A percentile compares a stretch with the other conserved stretches of the same genome.
These are phyloP conservation scores for Aureobasidium sp. DNA, from an alignment of 2,329 filamentous ascomycete genomes.

Conservation along the genomic window DNA sequence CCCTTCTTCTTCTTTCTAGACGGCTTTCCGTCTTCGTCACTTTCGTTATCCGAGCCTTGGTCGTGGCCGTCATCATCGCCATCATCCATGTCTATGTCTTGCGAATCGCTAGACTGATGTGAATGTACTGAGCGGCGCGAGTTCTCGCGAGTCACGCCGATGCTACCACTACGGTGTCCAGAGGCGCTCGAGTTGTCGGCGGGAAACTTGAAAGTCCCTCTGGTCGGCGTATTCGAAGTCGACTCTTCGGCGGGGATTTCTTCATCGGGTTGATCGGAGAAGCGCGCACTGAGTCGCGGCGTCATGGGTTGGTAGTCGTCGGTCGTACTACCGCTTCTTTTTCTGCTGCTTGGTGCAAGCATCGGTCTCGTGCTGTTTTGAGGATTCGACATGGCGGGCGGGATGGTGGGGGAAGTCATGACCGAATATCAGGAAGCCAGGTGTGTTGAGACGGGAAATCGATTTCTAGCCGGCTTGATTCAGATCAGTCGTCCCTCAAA, in stretches of 20 bases:
- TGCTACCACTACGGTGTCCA: slow-evolving; percentile 17
- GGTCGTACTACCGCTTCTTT: slow-evolving; percentile 23
- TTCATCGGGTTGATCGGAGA: slow-evolving; percentile 30
- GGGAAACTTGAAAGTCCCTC: slow-evolving; percentile 41
- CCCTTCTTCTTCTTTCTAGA: slow-evolving; percentile 97
- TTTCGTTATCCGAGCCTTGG: slow-evolving; percentile 47
- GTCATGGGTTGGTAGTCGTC: slow-evolving; percentile 51
- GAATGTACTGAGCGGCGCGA: slow-evolving; percentile 29
- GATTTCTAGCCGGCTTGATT: slow-evolving; percentile 4
- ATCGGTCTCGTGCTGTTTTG: slow-evolving; percentile 1
- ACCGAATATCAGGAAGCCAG: neutral
- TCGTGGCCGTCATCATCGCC: slow-evolving; percentile 66
- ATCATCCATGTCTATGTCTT: slow-evolving; percentile 60
- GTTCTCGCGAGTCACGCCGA: slow-evolving; percentile 7
- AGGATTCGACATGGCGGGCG: slow-evolving; percentile 3
- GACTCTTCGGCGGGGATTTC: slow-evolving; percentile 31
- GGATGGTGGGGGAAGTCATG: neutral
- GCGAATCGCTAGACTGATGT: slow-evolving; percentile 52
- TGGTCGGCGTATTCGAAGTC: slow-evolving; percentile 51
- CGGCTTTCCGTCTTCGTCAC: slow-evolving; percentile 58
- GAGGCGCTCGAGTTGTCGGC: slow-evolving; percentile 33
- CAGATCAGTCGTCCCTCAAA: neutral
- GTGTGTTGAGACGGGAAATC: neutral
- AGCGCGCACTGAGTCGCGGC: slow-evolving; percentile 37
- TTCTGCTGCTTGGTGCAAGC: neutral